phyloP scores from a whole-genome alignment of 352 stramenopile genomes.

The Phytophthora ohioensis region DNA sequence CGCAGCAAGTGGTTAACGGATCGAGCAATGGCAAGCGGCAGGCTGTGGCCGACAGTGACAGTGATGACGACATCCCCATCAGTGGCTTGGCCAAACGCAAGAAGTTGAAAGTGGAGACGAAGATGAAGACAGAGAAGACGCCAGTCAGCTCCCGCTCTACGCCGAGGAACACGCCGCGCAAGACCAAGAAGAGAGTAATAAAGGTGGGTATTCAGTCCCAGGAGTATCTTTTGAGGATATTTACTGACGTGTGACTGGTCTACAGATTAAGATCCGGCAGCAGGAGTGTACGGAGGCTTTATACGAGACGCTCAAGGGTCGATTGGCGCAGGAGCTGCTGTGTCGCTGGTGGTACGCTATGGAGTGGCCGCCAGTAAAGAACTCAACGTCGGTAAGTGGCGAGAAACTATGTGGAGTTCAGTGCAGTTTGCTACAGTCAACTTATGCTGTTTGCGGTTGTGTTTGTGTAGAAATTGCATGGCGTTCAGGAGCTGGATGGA shows the following conservation, averaged over 20 bases:
- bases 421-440: not conserved
- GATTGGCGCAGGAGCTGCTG: constrained; percentile 77
- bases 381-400: constrained; percentile 36
- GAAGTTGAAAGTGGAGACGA: constrained; percentile 67
- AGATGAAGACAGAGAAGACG: constrained; percentile 34
- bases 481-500: constrained; percentile 84
- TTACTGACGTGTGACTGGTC: constrained; percentile 10
- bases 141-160: constrained; percentile 20
- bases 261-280: constrained; percentile 85
- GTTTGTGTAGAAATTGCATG: constrained; percentile 61
- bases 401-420: not conserved
- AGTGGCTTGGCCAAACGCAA: constrained; percentile 64
- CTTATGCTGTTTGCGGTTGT: constrained; percentile 7
- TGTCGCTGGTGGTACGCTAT: constrained; percentile 91
- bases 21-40: constrained; percentile 40
- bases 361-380: constrained; percentile 71
- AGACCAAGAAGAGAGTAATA: constrained; percentile 70
- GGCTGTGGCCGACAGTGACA: constrained; percentile 51
- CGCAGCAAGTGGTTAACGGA: constrained; percentile 11
- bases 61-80: constrained; percentile 80
- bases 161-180: constrained; percentile 36
- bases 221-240: constrained; percentile 4
- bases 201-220: constrained; percentile 42
- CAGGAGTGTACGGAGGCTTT: constrained; percentile 87
- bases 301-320: constrained; percentile 82